These are phyloP conservation scores for Ophiostoma fasciatum DNA, from an alignment of 2,329 filamentous ascomycete genomes.

Conservation along the genomic window DNA sequence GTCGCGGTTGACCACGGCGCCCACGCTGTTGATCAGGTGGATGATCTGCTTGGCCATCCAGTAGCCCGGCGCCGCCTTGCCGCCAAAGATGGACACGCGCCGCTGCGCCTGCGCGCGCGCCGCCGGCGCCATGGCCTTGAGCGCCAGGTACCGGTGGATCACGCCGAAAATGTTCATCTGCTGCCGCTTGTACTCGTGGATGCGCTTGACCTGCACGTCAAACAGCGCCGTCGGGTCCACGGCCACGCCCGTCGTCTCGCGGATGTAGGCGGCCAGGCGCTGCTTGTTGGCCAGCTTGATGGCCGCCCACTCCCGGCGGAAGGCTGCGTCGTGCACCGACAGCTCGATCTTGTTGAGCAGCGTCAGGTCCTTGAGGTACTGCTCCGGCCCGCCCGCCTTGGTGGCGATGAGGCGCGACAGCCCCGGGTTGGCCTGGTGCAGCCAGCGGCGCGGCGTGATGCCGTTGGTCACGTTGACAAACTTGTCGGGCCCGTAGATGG, in stretches of 20 bases:
- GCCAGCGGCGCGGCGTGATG: constrained; percentile 88
- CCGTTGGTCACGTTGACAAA: constrained; percentile 99
- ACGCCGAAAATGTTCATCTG: constrained; percentile 98
- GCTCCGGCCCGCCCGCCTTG: constrained; percentile 63
- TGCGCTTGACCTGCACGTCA: constrained; percentile 96
- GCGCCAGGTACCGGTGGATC: constrained; percentile 79
- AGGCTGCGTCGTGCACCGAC: constrained; percentile 72
- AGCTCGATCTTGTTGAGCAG: constrained; percentile 72
- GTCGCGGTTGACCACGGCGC: constrained; percentile 81
- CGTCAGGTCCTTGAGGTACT: constrained; percentile 80
- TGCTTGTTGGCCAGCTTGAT: constrained; percentile 97
- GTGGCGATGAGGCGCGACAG: constrained; percentile 84
- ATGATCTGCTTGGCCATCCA: constrained; percentile 99
- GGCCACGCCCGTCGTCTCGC: constrained; percentile 59
- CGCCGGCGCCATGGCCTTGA: constrained; percentile 73
- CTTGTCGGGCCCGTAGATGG: constrained; percentile 88
- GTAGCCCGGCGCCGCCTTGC: constrained; percentile 94
- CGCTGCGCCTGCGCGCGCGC: constrained; percentile 77
- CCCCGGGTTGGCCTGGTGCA: constrained; percentile 91
- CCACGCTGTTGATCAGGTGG: constrained; percentile 87
- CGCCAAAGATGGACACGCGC: constrained; percentile 90
- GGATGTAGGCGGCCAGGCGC: constrained; percentile 80
- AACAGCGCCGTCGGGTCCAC: constrained; percentile 85
- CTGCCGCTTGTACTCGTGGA: constrained; percentile 98
- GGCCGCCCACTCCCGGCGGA: constrained; percentile 87